Evolutionary conservation across 2,329 filamentous ascomycete species (phyloP), one percentile per base, ranked within the genome.

Genomic region (Leptographium radiaticola): DNA sequence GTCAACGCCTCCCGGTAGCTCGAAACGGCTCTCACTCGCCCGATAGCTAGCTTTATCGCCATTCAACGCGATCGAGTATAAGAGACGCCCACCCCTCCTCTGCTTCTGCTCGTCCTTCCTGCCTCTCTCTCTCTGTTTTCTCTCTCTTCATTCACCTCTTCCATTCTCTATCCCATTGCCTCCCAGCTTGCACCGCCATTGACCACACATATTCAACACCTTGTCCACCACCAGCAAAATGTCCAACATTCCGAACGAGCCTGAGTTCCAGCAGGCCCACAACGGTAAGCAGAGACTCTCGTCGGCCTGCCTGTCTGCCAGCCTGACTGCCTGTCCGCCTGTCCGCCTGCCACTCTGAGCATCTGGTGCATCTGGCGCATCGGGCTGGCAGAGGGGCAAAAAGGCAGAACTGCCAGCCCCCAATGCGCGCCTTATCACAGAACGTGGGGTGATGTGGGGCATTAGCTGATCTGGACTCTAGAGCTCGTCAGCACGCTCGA

Each of bases 241-340:
- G 87, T 87, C 89, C 62, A 85, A 93, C 76, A 79, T 93, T 66
- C 82, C 87, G 52, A 74, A 75, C 60, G 91, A 97, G 81, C 91
- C 93, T 67, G 91, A 98, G 77, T 97, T 97, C 76, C 84, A 96
- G 83, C 91, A 97, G 81, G 91, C 91, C 67, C 95, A 95, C 82
- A 88, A 89, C 71, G 89, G 89, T 94, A 75, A 66, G 77, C 68
- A 51, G 33, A 39, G 13, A 25, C 25, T 6, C 10, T 3, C 42
- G 13, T 12, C 9, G 2, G 12, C 20, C 43, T 9, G n/a, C n/a
- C 34, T 46, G 18, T 15, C 13, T 40, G 16, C 13, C 39, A 3
- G 12, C 11, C 7, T n/a, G 36, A 3, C 10, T 38, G 36, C 36
- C 36, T 38, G 15, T 7, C 7, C 2, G 36, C 7, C 25, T 25